Percentiles rank a stretch among this genome's conserved stretches.
phyloP scores from a whole-genome alignment of 2,329 filamentous ascomycete genomes.

The Aspergillus sergii region DNA sequence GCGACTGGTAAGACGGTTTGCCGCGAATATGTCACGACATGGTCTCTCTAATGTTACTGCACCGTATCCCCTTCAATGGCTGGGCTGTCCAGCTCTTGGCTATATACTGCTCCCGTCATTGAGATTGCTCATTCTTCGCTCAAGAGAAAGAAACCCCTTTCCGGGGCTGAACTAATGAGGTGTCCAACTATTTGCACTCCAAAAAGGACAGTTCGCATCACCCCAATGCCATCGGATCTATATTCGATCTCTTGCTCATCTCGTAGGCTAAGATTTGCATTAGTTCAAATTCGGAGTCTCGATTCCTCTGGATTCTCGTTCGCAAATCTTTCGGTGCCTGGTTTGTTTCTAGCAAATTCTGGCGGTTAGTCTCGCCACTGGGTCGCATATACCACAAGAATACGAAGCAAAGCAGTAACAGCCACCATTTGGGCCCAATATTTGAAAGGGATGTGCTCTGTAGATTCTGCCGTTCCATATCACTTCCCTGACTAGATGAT shows the following conservation, averaged over 20 bases:
- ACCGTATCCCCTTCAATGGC: neutral
- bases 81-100: neutral
- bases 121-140: neutral
- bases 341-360: neutral
- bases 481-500: neutral
- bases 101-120: neutral
- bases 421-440: neutral
- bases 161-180: neutral
- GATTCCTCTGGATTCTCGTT: neutral
- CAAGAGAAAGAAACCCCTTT: neutral
- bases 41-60: neutral
- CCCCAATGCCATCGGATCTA: neutral
- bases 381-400: neutral
- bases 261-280: conserved; percentile 1
- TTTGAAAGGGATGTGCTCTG: neutral
- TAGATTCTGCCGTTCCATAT: neutral
- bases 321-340: neutral
- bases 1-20: neutral
- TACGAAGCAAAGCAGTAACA: neutral
- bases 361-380: neutral
- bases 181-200: neutral
- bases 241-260: neutral
- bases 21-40: neutral
- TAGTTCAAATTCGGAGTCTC: neutral
- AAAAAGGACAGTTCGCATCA: neutral